Evolutionary conservation across 1,284 basidiomycete species (phyloP), one percentile per base, ranked within the genome.

Genomic region (Trametes versicolor): DNA sequence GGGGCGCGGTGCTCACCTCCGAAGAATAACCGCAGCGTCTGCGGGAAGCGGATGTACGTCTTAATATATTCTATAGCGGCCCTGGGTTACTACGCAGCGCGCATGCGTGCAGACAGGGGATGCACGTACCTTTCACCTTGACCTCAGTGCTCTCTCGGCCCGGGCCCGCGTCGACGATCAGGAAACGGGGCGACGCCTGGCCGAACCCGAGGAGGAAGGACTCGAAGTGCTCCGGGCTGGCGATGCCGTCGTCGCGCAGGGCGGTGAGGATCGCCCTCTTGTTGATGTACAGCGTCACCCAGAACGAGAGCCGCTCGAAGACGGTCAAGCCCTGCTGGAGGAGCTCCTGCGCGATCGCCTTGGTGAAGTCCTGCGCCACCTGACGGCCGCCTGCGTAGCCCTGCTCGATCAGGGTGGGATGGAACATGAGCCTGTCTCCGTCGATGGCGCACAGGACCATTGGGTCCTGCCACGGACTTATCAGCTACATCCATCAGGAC

Each of bases 391-490:
- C 91, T 62, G 85, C 81, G 47, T 85, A 83, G 10, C 92, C 92
- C 73, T 88, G 85, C 43, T 73, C 74, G 47, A 93, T 76, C 64
- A 89, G 82, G 34, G 83, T 77, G 56, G 80, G 81, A 61, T 81
- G 80, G 79, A 94, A 94, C 67, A 92, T 77, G 70, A 87, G 87
- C 50, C 85, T 83, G 73, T 92, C 87, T 39, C 90, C 91, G 69
- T 94, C 89, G 70, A 94, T 83, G 67, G 91, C 83, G 71, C 90
- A 92, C 66, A 92, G 81, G 58, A 92, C 87, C 68, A 93, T 82
- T 37, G 87, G 83, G 64, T 83, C 83, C 76, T 87, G 84, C 8
- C n/a, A 17, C 5, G 15, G 15, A 23, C 12, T n/a, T 23, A 39
- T 56, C 39, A 57, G 55, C 21, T 12, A 29, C n/a, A 47, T 34